Evolutionary conservation across 305 asterid genomes (phyloP), one percentile per base, ranked within the genome.

Genomic region (Stenogyne calaminthoides): DNA sequence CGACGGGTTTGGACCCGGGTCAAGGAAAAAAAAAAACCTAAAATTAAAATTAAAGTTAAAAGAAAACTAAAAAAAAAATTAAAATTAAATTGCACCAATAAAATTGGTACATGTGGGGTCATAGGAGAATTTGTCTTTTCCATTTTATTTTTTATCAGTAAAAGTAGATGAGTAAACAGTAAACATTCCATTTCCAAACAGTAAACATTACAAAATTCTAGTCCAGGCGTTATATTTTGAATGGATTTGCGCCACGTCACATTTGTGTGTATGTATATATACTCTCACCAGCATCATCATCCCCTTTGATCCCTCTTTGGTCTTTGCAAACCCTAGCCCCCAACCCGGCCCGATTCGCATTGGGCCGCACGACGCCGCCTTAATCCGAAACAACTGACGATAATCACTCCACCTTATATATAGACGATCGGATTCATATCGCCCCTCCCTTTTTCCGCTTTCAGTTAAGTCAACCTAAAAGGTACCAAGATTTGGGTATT

Each of bases 261-360:
- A 11, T 14, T 20, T 20, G 14, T 16, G 3, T 40, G 2, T 37
- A 10, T 10, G n/a, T 72, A 62, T 71, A n/a, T 32, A 47, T 60
- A 16, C 1, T 3, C 22, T 1, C 18, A 16, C 7, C n/a, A 37
- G 11, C 10, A 34, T 14, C 7, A 0, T 3, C 15, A 10, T 55
- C 60, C 56, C 10, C 4, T 4, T 25, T 20, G 49, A 15, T 18
- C 63, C 32, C 32, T 76, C 40, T 69, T 69, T 18, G 40, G 29
- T 75, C 25, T 59, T 76, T 19, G 32, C 29, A 62, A 76, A 76
- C 76, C 80, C 80, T 76, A 76, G 80, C 71, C 54, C 58, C 40
- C 56, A 18, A 34, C 70, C 60, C 71, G 77, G 64, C 80, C 58
- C 80, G 47, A 39, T 22, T 25, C 34, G 29, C 29, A 8, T 58